phyloP scores from a whole-genome alignment of 371 early-diverging fungal genomes.

The Amoeboaphelidium protococcarum region DNA sequence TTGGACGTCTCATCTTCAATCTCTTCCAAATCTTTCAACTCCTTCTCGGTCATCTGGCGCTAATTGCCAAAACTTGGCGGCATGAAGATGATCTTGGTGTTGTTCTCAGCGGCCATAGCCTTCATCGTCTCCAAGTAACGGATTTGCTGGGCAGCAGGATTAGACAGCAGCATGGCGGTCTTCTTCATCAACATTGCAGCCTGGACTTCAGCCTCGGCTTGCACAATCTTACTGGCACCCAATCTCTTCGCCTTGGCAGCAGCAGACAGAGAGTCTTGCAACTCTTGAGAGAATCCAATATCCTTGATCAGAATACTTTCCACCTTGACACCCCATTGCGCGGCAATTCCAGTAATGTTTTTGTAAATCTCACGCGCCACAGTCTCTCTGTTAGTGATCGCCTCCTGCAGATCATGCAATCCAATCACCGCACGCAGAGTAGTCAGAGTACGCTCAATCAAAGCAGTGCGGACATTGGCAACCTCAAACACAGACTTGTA shows the following conservation, averaged over 20 bases:
- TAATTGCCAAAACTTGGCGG: no score
- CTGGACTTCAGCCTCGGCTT: slow-evolving; percentile 63
- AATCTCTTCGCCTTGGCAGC: slow-evolving; percentile 73
- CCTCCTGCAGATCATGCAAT: no score
- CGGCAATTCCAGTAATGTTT: no score
- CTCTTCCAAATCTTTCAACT: no score
- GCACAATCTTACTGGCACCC: slow-evolving; percentile 68
- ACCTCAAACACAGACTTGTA: no score
- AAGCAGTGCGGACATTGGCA: no score
- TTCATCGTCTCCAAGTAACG: slow-evolving; percentile 64
- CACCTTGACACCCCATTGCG: slow-evolving; percentile 21
- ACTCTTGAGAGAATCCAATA: slow-evolving; percentile 34
- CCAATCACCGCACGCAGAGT: no score
- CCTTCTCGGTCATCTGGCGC: no score
- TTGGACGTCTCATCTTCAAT: no score
- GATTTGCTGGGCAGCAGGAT: slow-evolving; percentile 54
- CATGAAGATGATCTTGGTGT: slow-evolving; percentile 39
- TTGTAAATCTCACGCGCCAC: no score
- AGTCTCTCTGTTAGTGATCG: no score
- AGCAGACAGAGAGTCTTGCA: slow-evolving; percentile 52
- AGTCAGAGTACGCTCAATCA: no score
- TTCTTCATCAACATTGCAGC: slow-evolving; percentile 76
- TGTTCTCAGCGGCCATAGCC: slow-evolving; percentile 28
- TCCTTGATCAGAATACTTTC: slow-evolving; percentile 69
- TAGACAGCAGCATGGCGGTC: slow-evolving; percentile 32